Conservation (phyloP, 164 flowering plant species). For the Euptelea pleiosperma region DNA sequence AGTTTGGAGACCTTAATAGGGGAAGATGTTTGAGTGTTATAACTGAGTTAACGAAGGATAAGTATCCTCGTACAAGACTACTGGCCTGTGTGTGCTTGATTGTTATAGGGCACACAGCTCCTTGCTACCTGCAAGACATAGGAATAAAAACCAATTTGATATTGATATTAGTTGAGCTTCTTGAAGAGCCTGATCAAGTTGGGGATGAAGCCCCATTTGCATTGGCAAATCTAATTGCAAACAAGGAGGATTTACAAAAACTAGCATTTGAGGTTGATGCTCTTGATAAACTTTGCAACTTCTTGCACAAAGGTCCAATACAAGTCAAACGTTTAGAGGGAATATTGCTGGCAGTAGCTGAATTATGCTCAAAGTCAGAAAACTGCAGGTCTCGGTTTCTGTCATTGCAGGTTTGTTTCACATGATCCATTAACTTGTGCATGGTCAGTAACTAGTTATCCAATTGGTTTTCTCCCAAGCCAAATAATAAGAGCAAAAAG, state of each 20-base stretch:
- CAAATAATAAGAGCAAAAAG: no score
- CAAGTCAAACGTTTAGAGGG: slow-evolving; percentile 60
- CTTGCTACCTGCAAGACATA: slow-evolving; percentile 51
- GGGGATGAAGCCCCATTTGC: slow-evolving; percentile 93
- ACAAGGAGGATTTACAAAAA: slow-evolving; percentile 70
- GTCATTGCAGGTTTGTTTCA: slow-evolving; percentile 57
- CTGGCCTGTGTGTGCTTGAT: slow-evolving; percentile 77
- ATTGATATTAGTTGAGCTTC: slow-evolving; percentile 66
- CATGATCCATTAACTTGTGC: not conserved
- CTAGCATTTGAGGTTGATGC: slow-evolving; percentile 68
- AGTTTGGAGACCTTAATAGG: slow-evolving; percentile 45
- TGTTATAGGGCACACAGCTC: slow-evolving; percentile 48
- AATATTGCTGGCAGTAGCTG: slow-evolving; percentile 63
- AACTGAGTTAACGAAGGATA: slow-evolving; percentile 62
- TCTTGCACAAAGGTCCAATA: slow-evolving; percentile 35
- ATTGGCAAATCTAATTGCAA: slow-evolving; percentile 54
- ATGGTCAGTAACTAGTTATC: slow-evolving; percentile 2
- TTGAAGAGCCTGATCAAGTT: slow-evolving; percentile 77
- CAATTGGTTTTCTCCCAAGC: not conserved
- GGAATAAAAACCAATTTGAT: slow-evolving; percentile 58
- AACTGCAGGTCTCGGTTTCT: slow-evolving; percentile 64
- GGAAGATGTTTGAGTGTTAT: slow-evolving; percentile 57
- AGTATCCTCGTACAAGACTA: slow-evolving; percentile 66
- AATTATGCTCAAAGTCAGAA: slow-evolving; percentile 83
- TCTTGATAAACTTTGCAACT: slow-evolving; percentile 54